Base-by-base conservation (phyloP, 2,329 filamentous ascomycete species). In the Proliferodiscus dingleyae region DNA sequence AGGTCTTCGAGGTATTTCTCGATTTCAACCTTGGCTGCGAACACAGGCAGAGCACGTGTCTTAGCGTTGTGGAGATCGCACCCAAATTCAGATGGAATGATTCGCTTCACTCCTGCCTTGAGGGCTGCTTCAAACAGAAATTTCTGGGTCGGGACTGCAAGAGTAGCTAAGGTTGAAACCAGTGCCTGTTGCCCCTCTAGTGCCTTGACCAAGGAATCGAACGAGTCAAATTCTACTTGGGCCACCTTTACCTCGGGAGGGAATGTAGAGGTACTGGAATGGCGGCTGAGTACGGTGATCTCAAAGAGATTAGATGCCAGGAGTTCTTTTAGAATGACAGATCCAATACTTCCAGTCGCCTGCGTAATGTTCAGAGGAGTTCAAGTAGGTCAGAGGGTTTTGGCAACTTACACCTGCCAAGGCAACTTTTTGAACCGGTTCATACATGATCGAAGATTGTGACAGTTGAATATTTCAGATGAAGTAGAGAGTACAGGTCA, bases 61-160 rank as follows among this genome's bases (percentile, higher is more conserved):
- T 62, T 60, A 59, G 65, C 16, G 54, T 63, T 47, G 57, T 70
- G 60, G 66, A 69, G 59, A 61, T 68, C 59, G 13, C 61, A 62
- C 21, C 65, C 65, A 37, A 75, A 83, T 43, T 83, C 78, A 4
- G 74, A 75, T 1, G 80, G 78, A 32, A 83, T 68, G 63, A 81
- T 79, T n/a, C 78, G 70, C 56, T 76, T 71, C 7, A 83, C 77
- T 8, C 76, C 74, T 1, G 78, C 78, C 16, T 70, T 70, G 37
- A 77, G 68, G 13, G 77, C 71, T 2, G 78, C 80, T 37, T 83
- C 73, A 34, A 82, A 71, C 41, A 83, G 61, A 10, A 66, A 64
- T 16, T 64, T 62, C 56, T 83, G 78, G 7, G 63, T 64, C n/a
- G 64, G 65, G 13, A 62, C 18, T 4, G 53, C 56, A 5, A 46